These are phyloP conservation scores for Penicillium aurantiogriseum DNA, from an alignment of 2,329 filamentous ascomycete genomes.

Conservation along the genomic window DNA sequence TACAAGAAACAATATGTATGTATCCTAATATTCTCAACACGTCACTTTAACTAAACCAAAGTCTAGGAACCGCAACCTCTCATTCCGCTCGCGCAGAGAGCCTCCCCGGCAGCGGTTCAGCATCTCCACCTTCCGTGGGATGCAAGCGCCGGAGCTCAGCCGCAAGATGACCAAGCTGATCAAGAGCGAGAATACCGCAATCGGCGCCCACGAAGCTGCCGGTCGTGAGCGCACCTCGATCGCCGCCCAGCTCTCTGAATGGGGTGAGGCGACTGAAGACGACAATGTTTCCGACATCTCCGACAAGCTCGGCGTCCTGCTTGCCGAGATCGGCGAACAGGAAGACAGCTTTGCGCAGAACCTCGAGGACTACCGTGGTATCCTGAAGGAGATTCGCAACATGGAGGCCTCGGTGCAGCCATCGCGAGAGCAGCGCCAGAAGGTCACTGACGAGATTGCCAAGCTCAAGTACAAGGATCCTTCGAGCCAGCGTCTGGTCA, in stretches of 20 bases:
- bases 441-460: slow-evolving; percentile 89
- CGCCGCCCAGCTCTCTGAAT: slow-evolving; percentile 88
- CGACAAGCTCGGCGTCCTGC: slow-evolving; percentile 90
- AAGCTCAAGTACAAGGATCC: slow-evolving; percentile 91
- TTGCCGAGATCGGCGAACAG: slow-evolving; percentile 90
- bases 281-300: slow-evolving; percentile 84
- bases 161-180: slow-evolving; percentile 88
- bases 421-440: slow-evolving; percentile 78
- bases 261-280: slow-evolving; percentile 89
- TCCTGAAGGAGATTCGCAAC: slow-evolving; percentile 90
- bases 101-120: slow-evolving; percentile 67
- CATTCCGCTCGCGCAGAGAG: slow-evolving; percentile 39
- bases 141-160: slow-evolving; percentile 81
- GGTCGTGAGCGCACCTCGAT: slow-evolving; percentile 81
- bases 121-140: slow-evolving; percentile 80
- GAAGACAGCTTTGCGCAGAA: slow-evolving; percentile 85
- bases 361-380: slow-evolving; percentile 76
- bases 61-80: slow-evolving; percentile 45
- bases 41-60: slow-evolving; percentile 1
- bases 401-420: slow-evolving; percentile 95
- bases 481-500: slow-evolving; percentile 73
- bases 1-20: slow-evolving; percentile 15
- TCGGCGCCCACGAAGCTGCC: slow-evolving; percentile 78
- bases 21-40: neutral
- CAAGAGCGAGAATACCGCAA: slow-evolving; percentile 89